Evolutionary conservation across 331 rosid genomes (phyloP).

Genomic region (Malus hybrid): DNA sequence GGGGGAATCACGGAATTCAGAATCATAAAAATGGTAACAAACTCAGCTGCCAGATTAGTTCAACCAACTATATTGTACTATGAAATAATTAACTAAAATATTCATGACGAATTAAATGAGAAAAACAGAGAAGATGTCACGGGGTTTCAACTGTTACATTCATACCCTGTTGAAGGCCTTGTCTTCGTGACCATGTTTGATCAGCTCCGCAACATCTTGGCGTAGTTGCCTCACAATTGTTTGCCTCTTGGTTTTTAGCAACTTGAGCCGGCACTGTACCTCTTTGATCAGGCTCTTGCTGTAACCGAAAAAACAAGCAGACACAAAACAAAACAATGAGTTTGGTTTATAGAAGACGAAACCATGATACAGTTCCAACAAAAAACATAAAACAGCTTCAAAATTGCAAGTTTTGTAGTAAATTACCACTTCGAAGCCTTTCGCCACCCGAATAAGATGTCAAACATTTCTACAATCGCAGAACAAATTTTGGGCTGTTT

Average conservation of each 20-base stretch:
- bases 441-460: constrained; percentile 67
- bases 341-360: background rate
- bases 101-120: background rate
- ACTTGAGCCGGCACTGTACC: constrained; percentile 44
- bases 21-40: background rate
- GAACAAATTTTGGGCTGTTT: constrained; percentile 7
- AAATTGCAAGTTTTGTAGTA: background rate
- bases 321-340: background rate
- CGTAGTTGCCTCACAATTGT: constrained; percentile 43
- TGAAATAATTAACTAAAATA: too few species aligned
- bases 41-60: background rate
- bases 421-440: constrained; percentile 77
- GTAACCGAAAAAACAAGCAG: constrained; percentile 1
- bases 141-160: background rate
- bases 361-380: background rate
- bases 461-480: constrained; percentile 47
- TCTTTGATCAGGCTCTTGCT: constrained; percentile 56
- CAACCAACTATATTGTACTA: background rate
- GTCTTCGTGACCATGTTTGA: constrained; percentile 41
- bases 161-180: constrained; percentile 53
- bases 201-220: constrained; percentile 45
- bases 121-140: background rate
- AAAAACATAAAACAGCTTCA: background rate
- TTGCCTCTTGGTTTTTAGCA: constrained; percentile 52
- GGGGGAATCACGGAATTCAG: background rate